These are phyloP conservation scores for Pseudopyricularia cyperi DNA, from an alignment of 2,329 filamentous ascomycete genomes.

Conservation along the genomic window DNA sequence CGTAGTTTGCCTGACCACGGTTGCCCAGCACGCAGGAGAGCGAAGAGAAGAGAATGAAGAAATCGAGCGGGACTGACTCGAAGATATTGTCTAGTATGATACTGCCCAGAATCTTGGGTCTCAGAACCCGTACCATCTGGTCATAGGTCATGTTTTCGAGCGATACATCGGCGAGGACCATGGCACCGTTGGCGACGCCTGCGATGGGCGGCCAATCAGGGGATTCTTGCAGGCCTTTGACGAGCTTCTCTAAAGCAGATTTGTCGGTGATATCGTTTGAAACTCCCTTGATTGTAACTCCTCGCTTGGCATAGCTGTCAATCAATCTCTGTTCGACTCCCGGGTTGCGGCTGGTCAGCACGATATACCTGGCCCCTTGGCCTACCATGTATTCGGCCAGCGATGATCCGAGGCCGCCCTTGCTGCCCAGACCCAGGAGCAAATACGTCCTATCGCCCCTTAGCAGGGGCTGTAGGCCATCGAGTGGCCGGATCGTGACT, in stretches of 20 bases:
- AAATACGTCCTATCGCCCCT: constrained; percentile 17
- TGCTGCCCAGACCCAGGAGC: constrained; percentile 19
- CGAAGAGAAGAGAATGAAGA: constrained; percentile 5
- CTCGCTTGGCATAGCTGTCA: not conserved
- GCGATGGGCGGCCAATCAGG: not conserved
- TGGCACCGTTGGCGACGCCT: constrained; percentile 2
- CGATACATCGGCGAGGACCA: not conserved
- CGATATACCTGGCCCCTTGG: constrained; percentile 18
- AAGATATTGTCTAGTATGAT: constrained; percentile 12
- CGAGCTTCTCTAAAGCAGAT: not conserved
- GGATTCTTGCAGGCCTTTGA: not conserved
- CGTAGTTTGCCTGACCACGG: constrained; percentile 2
- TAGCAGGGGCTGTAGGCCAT: not conserved
- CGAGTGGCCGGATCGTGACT: not conserved
- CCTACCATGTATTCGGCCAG: constrained; percentile 25
- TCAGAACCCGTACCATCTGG: not conserved
- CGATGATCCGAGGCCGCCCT: constrained; percentile 18
- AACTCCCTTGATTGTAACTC: not conserved
- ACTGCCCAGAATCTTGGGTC: constrained; percentile 15
- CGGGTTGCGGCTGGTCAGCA: not conserved
- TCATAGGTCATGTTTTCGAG: not conserved
- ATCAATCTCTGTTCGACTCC: not conserved
- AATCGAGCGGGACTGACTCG: constrained; percentile 5
- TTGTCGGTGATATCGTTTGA: not conserved
- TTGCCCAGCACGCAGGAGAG: not conserved